Base-by-base conservation (phyloP, 2,329 filamentous ascomycete genomes). In the Alternaria arbusti region DNA sequence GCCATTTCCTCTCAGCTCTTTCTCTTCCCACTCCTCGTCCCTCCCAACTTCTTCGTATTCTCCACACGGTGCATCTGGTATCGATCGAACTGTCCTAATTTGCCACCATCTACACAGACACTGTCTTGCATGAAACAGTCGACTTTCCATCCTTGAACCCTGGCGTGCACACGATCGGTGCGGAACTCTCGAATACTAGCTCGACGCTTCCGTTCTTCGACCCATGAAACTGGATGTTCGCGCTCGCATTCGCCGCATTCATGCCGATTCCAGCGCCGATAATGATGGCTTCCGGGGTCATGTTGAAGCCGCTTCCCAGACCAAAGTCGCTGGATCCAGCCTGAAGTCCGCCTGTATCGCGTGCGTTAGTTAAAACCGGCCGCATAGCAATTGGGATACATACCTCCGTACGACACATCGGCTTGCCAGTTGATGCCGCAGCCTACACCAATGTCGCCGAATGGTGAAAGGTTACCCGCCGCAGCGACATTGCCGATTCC, bases 361-460 rank as follows among this genome's bases (percentile, higher is more conserved):
- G 6, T 22, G 8, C 44, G 54, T 59, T n/a, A 57, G 59, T n/a
- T 6, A 25, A 1, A 9, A 5, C 32, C 0, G 17, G 50, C 22
- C 23, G 25, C 22, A 46, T 36, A 30, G 32, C 4, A n/a, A 54
- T 17, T 22, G 13, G 17, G 51, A 7, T 32, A 25, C 28, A 4
- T 58, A 64, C 62, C 62, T 57, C 65, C 62, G 8, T 65, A 65
- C 12, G 63, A 65, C 2, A 51, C 45, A 12, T 57, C 56, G 13
- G 44, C 30, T 32, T 62, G 28, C 65, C 65, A 67, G 13, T 67
- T 63, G 17, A 67, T 49, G 26, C 65, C 62, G 20, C 65, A 67
- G 13, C 65, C 64, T 59, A 60, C 23, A 20, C 63, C 63, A 23
- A 67, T 65, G 7, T 52, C 57, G 28, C 63, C 63, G 17, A 68